Conservation (phyloP, 805 yeast genomes). For the Metschnikowia shivogae region DNA sequence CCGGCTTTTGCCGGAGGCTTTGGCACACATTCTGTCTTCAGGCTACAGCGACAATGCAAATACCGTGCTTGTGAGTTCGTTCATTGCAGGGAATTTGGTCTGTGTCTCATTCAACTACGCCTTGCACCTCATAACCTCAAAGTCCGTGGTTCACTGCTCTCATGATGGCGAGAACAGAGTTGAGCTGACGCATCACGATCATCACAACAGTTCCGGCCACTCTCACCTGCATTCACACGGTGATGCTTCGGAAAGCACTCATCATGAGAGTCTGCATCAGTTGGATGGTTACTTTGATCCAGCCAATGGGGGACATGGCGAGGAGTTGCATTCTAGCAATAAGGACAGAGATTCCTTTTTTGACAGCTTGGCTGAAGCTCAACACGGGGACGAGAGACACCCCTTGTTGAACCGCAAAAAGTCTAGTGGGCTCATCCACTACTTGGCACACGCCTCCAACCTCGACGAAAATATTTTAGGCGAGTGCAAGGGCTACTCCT, state of each 20-base stretch:
- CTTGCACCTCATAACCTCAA: slow-evolving; percentile 73
- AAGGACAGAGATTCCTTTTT: neutral
- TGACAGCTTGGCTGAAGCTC: neutral
- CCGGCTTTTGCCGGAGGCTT: slow-evolving; percentile 69
- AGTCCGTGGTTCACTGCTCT: slow-evolving; percentile 81
- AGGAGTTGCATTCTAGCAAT: neutral
- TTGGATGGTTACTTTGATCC: slow-evolving; percentile 2
- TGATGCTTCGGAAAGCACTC: slow-evolving; percentile 1
- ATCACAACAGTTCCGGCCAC: slow-evolving; percentile 12
- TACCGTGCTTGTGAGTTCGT: slow-evolving; percentile 40
- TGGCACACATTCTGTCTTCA: slow-evolving; percentile 39
- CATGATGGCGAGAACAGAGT: slow-evolving; percentile 45
- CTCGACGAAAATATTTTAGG: slow-evolving; percentile 30
- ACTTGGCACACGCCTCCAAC: slow-evolving; percentile 18
- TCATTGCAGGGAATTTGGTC: slow-evolving; percentile 54
- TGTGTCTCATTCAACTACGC: slow-evolving; percentile 60
- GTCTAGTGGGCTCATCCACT: slow-evolving; percentile 26
- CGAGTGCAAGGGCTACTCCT: slow-evolving; percentile 46
- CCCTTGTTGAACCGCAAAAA: slow-evolving; percentile 14
- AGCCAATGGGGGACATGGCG: neutral
- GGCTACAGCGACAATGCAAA: slow-evolving; percentile 21
- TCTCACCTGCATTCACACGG: slow-evolving; percentile 19
- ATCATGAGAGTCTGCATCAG: neutral
- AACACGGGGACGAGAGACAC: neutral
- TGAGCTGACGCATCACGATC: slow-evolving; percentile 14